Evolutionary conservation across 2,329 filamentous ascomycete genomes (phyloP).

Genomic region (Talaromyces funiculosus): DNA sequence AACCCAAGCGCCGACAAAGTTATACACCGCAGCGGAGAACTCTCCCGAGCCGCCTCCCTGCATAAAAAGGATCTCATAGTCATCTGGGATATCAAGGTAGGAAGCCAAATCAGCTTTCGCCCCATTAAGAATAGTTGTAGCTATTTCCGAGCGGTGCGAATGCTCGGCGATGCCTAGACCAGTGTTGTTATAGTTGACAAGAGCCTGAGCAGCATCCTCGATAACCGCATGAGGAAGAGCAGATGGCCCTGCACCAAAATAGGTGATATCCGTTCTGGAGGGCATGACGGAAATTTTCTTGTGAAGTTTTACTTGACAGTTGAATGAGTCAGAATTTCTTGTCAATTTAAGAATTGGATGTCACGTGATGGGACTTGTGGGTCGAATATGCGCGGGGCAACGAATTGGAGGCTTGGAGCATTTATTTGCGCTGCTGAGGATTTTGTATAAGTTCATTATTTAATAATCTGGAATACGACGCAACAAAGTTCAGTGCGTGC

Average conservation of each 20-base stretch:
- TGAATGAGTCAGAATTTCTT: too few relatives aligned
- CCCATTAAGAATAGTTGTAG: conserved; percentile 70
- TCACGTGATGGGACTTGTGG: too few relatives aligned
- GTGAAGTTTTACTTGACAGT: too few relatives aligned
- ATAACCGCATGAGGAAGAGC: conserved; percentile 75
- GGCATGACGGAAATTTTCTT: too few relatives aligned
- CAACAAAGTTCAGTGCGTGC: too few relatives aligned
- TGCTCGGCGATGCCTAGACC: conserved; percentile 86
- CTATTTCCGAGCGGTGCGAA: conserved; percentile 76
- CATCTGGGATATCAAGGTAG: conserved; percentile 74
- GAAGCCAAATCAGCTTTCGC: conserved; percentile 67
- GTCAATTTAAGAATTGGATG: too few relatives aligned
- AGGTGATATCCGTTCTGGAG: conserved; percentile 70
- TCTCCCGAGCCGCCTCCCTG: conserved; percentile 74
- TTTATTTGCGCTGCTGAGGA: too few relatives aligned
- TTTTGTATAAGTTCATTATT: too few relatives aligned
- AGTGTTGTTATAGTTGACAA: conserved; percentile 74
- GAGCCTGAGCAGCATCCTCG: conserved; percentile 66
- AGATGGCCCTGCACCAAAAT: conserved; percentile 91
- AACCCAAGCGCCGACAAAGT: conserved; percentile 79
- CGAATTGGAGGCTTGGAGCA: too few relatives aligned
- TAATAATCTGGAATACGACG: too few relatives aligned
- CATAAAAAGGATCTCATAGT: conserved; percentile 80
- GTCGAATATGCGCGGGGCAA: too few relatives aligned
- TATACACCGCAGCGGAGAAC: conserved; percentile 79